Evolutionary conservation across 345 rosid species (phyloP).

Genomic region (Gossypium thurberi): DNA sequence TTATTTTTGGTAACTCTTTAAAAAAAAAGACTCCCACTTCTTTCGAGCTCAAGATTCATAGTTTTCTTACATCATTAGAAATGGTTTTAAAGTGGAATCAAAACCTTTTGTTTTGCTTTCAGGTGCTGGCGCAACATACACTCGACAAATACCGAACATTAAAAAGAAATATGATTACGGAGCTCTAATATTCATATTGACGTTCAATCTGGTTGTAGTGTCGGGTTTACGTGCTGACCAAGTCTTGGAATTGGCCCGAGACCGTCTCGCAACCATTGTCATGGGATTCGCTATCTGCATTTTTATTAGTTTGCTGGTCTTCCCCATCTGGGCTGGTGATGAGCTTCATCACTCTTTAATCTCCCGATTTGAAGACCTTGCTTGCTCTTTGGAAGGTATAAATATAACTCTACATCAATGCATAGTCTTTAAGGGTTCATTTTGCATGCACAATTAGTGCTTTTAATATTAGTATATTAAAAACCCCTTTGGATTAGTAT

Average conservation of each 20-base stretch:
- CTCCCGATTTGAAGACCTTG: slow-evolving; percentile 51
- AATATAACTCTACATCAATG: neutral
- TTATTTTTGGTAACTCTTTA: slow-evolving; percentile 36
- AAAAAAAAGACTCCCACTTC: too few species aligned
- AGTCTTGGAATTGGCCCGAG: slow-evolving; percentile 48
- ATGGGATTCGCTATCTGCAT: slow-evolving; percentile 66
- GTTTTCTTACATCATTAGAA: too few species aligned
- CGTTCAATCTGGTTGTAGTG: slow-evolving; percentile 67
- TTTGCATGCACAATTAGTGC: too few species aligned
- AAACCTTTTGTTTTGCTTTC: neutral
- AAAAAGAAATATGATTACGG: slow-evolving; percentile 72
- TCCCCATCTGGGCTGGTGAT: slow-evolving; percentile 87
- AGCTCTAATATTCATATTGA: slow-evolving; percentile 64
- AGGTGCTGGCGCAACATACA: slow-evolving; percentile 66
- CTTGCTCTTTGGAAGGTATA: slow-evolving; percentile 59
- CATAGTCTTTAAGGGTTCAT: too few species aligned
- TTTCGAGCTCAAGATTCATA: neutral
- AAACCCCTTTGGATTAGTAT: too few species aligned
- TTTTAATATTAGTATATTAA: neutral
- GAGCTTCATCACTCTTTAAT: slow-evolving; percentile 62
- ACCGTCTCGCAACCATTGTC: slow-evolving; percentile 56
- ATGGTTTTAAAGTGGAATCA: too few species aligned
- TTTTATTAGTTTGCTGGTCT: slow-evolving; percentile 46
- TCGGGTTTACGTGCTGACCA: slow-evolving; percentile 53
- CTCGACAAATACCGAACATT: slow-evolving; percentile 47